These are phyloP conservation scores for Paxillus rubicundulus DNA, from an alignment of 768 basidiomycete genomes.

Conservation along the genomic window DNA sequence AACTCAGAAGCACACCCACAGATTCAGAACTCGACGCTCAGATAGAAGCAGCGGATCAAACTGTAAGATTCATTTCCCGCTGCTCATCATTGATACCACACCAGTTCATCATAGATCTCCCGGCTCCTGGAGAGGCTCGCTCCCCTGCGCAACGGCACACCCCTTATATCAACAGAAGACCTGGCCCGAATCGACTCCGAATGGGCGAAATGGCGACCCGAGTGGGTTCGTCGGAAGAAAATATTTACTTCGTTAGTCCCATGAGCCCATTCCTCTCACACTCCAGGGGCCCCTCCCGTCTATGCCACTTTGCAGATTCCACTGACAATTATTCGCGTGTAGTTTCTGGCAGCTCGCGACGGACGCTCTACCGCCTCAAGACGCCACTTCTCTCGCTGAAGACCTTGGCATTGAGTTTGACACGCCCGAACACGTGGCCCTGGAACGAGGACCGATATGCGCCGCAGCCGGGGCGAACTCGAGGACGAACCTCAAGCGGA, in stretches of 20 bases:
- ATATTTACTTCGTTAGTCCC: constrained; percentile 47
- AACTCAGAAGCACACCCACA: constrained; percentile 63
- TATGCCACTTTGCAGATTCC: background rate
- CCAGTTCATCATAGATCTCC: constrained; percentile 40
- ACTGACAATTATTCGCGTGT: constrained; percentile 3
- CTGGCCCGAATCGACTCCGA: constrained; percentile 65
- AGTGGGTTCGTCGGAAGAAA: constrained; percentile 78
- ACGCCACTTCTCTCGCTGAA: constrained; percentile 64
- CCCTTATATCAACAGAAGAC: constrained; percentile 69
- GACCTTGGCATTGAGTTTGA: constrained; percentile 82
- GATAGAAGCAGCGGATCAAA: constrained; percentile 46
- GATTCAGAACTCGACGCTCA: constrained; percentile 61
- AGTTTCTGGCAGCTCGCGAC: constrained; percentile 77
- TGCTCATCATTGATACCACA: constrained; percentile 8
- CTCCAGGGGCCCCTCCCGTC: background rate
- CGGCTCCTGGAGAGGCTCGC: constrained; percentile 49
- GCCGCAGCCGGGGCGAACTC: constrained; percentile 24
- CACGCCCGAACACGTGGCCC: constrained; percentile 59
- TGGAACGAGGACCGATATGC: constrained; percentile 68
- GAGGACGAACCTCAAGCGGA: constrained; percentile 47
- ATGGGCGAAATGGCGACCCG: constrained; percentile 75
- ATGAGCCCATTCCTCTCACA: background rate
- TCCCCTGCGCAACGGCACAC: constrained; percentile 62
- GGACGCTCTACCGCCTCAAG: constrained; percentile 65
- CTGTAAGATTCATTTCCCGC: constrained; percentile 42